Conservation (phyloP, 75 land plant species). For the Pinus taeda region DNA sequence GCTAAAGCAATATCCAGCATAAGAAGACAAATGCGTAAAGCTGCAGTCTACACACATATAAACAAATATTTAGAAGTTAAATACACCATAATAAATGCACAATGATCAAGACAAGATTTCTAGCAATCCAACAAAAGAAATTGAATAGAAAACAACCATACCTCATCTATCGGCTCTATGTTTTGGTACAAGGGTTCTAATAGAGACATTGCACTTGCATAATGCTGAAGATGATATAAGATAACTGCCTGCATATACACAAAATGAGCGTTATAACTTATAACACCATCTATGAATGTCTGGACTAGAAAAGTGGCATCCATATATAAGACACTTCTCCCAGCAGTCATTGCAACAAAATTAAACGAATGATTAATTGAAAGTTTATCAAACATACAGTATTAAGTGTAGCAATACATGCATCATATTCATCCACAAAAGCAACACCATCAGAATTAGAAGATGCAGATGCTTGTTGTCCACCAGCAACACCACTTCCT, state of each 20-base stretch:
- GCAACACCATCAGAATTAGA: slow-evolving; percentile 26
- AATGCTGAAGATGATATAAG: slow-evolving; percentile 80
- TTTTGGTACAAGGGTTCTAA: slow-evolving; percentile 82
- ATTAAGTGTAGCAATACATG: slow-evolving; percentile 73
- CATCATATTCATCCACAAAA: slow-evolving; percentile 76
- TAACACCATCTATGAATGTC: background rate
- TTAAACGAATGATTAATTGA: background rate
- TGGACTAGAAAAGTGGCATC: background rate
- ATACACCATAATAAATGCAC: background rate
- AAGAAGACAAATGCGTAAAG: slow-evolving; percentile 82
- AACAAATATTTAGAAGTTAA: background rate
- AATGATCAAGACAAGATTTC: background rate
- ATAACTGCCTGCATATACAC: slow-evolving; percentile 62
- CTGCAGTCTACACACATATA: slow-evolving; percentile 61
- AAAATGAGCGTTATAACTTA: background rate
- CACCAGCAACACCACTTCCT: slow-evolving; percentile 16
- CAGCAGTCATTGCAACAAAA: background rate
- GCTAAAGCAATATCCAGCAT: slow-evolving; percentile 89
- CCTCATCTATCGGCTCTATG: slow-evolving; percentile 95
- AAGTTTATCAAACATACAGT: slow-evolving; percentile 48
- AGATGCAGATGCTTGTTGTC: slow-evolving; percentile 31
- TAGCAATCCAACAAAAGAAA: background rate
- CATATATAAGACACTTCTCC: background rate
- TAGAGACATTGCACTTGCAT: slow-evolving; percentile 64
- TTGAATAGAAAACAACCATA: slow-evolving; percentile 11